Evolutionary conservation across 2,329 filamentous ascomycete genomes (phyloP).

Genomic region (Aureobasidium sp.): DNA sequence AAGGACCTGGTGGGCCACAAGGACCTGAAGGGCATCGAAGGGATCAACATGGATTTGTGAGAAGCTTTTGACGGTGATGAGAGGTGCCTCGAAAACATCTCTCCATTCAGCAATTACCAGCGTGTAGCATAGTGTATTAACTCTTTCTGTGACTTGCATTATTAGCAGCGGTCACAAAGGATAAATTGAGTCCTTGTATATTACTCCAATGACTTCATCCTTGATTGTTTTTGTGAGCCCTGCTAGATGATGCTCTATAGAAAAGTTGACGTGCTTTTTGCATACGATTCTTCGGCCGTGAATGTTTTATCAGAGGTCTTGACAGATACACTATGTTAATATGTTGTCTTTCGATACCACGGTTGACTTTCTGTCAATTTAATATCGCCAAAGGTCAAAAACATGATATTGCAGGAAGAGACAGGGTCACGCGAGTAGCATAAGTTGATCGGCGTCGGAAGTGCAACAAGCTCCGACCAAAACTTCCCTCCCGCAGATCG

Average conservation of each 20-base stretch:
- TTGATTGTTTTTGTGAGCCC: no score
- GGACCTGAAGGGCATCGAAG: slow-evolving; percentile 4
- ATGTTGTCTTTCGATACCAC: no score
- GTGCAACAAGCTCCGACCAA: background rate
- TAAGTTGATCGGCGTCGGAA: background rate
- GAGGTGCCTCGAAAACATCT: slow-evolving; percentile 8
- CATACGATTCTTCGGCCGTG: no score
- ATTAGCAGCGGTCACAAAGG: background rate
- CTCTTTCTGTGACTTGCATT: background rate
- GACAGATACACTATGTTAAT: no score
- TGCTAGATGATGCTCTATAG: no score
- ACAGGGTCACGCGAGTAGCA: background rate
- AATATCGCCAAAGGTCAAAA: background rate
- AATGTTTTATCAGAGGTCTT: no score
- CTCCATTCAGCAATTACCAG: background rate
- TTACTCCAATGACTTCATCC: background rate
- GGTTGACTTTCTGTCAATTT: background rate
- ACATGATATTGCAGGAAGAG: background rate
- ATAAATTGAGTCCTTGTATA: background rate
- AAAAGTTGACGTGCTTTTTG: no score
- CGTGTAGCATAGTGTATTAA: background rate
- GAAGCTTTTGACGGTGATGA: slow-evolving; percentile 16
- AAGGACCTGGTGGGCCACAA: background rate
- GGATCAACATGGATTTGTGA: slow-evolving; percentile 15
- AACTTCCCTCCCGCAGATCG: background rate